These are phyloP conservation scores for Phoma herbarum DNA, from an alignment of 2,329 filamentous ascomycete genomes.

Conservation along the genomic window DNA sequence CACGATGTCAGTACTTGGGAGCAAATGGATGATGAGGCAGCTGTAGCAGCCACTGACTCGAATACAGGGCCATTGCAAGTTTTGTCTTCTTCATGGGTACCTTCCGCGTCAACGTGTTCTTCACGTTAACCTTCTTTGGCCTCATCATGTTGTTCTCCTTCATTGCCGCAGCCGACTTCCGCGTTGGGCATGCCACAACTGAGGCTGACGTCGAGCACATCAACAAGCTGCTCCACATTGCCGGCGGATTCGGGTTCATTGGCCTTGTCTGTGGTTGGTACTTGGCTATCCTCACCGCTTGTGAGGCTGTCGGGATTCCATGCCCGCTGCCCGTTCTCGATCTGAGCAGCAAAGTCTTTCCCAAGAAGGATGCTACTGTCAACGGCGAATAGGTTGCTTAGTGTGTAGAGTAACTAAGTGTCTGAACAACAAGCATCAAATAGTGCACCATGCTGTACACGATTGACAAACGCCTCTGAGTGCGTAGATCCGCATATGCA, in stretches of 20 bases:
- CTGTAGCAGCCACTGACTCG: conserved; percentile 1
- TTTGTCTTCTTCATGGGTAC: conserved; percentile 32
- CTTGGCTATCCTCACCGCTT: conserved; percentile 30
- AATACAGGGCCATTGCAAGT: conserved; percentile 26
- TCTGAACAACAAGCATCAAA: no score
- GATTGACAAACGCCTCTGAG: no score
- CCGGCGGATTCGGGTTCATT: conserved; percentile 29
- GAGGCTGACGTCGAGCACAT: conserved; percentile 29
- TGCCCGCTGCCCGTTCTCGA: conserved; percentile 33
- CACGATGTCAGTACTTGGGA: conserved; percentile 21
- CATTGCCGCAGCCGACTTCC: conserved; percentile 31
- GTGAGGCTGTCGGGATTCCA: conserved; percentile 31
- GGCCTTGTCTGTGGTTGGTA: conserved; percentile 32
- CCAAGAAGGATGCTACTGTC: conserved; percentile 11
- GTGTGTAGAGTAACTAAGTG: background rate
- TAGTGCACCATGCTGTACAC: background rate
- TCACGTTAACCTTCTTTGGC: conserved; percentile 29
- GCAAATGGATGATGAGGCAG: background rate
- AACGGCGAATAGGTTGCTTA: background rate
- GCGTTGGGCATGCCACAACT: conserved; percentile 19
- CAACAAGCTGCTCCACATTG: conserved; percentile 25
- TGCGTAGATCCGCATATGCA: background rate
- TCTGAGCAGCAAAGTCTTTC: conserved; percentile 31
- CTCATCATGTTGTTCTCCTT: conserved; percentile 32
- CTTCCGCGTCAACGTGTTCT: conserved; percentile 32